Conservation (phyloP, 1,284 basidiomycete genomes). For the Macrocybe sp. region DNA sequence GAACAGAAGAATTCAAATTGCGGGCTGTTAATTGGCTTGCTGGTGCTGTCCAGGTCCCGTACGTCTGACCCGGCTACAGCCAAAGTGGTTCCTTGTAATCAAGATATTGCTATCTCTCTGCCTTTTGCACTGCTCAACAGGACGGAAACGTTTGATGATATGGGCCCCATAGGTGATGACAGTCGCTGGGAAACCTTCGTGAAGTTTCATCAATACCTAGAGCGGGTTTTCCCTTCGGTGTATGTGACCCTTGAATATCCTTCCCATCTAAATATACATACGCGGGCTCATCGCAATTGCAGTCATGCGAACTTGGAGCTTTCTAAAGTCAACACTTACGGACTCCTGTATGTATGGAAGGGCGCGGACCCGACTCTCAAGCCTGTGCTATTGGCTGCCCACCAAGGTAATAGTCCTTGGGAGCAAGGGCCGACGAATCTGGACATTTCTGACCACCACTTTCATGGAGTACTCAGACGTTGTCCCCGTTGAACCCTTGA, state of each 20-base stretch:
- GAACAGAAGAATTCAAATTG: constrained; percentile 38
- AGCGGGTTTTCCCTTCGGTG: constrained; percentile 42
- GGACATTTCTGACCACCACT: neutral
- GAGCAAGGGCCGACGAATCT: neutral
- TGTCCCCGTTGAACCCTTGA: constrained; percentile 58
- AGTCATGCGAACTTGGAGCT: constrained; percentile 31
- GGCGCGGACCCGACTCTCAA: constrained; percentile 59
- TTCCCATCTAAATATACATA: neutral
- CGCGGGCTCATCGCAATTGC: neutral
- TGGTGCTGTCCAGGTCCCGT: constrained; percentile 46
- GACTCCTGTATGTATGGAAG: constrained; percentile 64
- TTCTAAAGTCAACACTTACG: constrained; percentile 62
- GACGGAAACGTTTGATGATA: constrained; percentile 44
- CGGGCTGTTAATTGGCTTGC: constrained; percentile 49
- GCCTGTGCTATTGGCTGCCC: constrained; percentile 63
- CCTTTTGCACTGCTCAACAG: constrained; percentile 17
- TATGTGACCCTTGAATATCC: constrained; percentile 18
- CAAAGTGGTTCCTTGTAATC: constrained; percentile 13
- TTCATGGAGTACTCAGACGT: constrained; percentile 42
- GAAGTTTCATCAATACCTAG: constrained; percentile 45
- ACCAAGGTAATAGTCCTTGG: constrained; percentile 48
- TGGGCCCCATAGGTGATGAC: constrained; percentile 44
- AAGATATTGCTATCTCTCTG: neutral
- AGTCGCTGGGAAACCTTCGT: constrained; percentile 47
- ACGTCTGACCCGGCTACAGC: neutral